Conservation (phyloP, 192 early-diverging fungal genomes). For the Coemansia sp. region DNA sequence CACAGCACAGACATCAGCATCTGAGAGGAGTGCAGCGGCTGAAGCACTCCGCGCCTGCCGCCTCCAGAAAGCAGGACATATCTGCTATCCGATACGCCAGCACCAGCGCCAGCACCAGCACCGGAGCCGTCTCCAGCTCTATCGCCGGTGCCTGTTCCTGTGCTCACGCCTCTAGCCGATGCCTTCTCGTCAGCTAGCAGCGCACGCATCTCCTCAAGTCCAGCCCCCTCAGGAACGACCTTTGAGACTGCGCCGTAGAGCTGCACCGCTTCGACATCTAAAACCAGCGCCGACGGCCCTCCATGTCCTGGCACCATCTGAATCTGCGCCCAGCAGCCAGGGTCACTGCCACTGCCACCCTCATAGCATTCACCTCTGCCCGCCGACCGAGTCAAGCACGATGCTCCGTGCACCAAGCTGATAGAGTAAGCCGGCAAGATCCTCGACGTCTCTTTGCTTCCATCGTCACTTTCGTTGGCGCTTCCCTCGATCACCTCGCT, state of each 20-base stretch:
- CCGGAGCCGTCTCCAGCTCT: background rate
- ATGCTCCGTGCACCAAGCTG: too few relatives aligned
- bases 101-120: background rate
- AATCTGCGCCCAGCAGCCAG: constrained; percentile 3
- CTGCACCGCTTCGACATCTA: constrained; percentile 31
- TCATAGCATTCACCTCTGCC: too few relatives aligned
- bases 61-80: too few relatives aligned
- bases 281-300: constrained; percentile 10
- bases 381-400: too few relatives aligned
- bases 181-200: constrained; percentile 8
- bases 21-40: constrained; percentile 19
- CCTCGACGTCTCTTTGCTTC: background rate
- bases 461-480: background rate
- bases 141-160: too few relatives aligned
- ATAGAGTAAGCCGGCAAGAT: too few relatives aligned
- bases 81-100: too few relatives aligned
- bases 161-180: too few relatives aligned
- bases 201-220: constrained; percentile 13
- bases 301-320: background rate
- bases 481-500: constrained; percentile 3
- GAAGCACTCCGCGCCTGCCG: background rate
- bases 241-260: constrained; percentile 23
- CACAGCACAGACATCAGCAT: constrained; percentile 38
- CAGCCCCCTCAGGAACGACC: constrained; percentile 12
- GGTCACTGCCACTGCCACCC: background rate